Conservation (phyloP, 2,329 filamentous ascomycete species). For the Macrophomina phaseolina region DNA sequence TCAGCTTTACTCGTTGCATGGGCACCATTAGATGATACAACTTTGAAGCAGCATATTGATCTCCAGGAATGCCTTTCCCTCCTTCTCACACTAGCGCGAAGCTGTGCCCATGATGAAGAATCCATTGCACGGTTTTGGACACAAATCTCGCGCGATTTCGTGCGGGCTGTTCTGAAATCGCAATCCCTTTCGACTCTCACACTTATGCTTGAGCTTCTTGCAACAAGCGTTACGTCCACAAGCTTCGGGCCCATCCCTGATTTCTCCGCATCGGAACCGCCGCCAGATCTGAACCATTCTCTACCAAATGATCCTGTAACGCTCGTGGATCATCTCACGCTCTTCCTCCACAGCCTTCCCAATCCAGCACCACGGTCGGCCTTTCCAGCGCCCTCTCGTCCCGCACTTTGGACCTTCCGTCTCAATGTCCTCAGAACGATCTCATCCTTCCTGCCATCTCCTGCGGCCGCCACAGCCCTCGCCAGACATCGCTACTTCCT, state of each 20-base stretch:
- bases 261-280: neutral
- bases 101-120: conserved; percentile 54
- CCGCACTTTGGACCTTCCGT: conserved; percentile 49
- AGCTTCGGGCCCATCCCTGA: conserved; percentile 70
- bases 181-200: conserved; percentile 70
- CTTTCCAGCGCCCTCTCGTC: conserved; percentile 32
- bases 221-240: conserved; percentile 66
- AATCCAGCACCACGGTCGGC: conserved; percentile 29
- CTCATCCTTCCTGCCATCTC: conserved; percentile 48
- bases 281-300: conserved; percentile 37
- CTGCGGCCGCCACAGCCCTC: conserved; percentile 68
- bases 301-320: neutral
- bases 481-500: conserved; percentile 72
- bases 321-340: neutral
- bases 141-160: conserved; percentile 10
- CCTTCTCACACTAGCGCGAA: conserved; percentile 67
- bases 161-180: conserved; percentile 34
- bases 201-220: conserved; percentile 68
- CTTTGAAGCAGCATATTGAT: conserved; percentile 64
- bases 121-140: conserved; percentile 67
- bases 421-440: conserved; percentile 49
- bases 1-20: neutral
- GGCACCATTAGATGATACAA: conserved; percentile 12
- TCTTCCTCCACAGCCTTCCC: neutral
- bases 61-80: conserved; percentile 68